Evolutionary conservation across 768 basidiomycete species (phyloP), one percentile per base, ranked within the genome.

Genomic region (Rhodotorula paludigena): DNA sequence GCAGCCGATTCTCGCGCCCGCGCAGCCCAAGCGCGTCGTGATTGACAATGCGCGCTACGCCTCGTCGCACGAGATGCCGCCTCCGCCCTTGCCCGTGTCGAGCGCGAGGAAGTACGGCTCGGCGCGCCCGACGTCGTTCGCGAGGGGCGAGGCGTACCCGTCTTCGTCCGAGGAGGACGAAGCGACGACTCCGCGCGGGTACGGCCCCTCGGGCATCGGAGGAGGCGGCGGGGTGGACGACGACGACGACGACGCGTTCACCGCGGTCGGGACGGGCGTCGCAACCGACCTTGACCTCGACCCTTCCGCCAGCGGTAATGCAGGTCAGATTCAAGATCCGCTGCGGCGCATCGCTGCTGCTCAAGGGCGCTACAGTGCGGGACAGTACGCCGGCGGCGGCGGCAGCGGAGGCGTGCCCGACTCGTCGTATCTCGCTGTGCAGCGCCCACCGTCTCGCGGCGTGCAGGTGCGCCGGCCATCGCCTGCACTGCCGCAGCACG

Each of bases 231-330:
- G 15, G 5, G 4, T 23, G 53, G 45, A 42, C 8, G 49, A 59
- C 32, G 45, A 59, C 52, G 67, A 68, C 52, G 62, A 63, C 20
- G 67, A 68, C 38, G 67, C 57, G 5, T 63, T 60, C 47, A 68
- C 62, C 0, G 67, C 67, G 3, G 39, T 68, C 32, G 67, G 52
- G 1, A 68, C 67, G 14, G 67, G 67, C 30, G 67, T 68, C 12
- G 62, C 62, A 1, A 47, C 67, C 23, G 67, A 68, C 30, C 53
- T 68, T 38, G 48, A 41, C 32, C 11, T 63, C n/a, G n/a, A n/a
- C n/a, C n/a, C n/a, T n/a, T n/a, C n/a, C n/a, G n/a, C n/a, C n/a
- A n/a, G n/a, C n/a, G n/a, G n/a, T n/a, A n/a, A n/a, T n/a, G n/a
- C n/a, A n/a, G n/a, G n/a, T n/a, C n/a, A n/a, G n/a, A n/a, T n/a